These are phyloP conservation scores for Cordia subcordata DNA, from an alignment of 257 asterid species.

Conservation along the genomic window DNA sequence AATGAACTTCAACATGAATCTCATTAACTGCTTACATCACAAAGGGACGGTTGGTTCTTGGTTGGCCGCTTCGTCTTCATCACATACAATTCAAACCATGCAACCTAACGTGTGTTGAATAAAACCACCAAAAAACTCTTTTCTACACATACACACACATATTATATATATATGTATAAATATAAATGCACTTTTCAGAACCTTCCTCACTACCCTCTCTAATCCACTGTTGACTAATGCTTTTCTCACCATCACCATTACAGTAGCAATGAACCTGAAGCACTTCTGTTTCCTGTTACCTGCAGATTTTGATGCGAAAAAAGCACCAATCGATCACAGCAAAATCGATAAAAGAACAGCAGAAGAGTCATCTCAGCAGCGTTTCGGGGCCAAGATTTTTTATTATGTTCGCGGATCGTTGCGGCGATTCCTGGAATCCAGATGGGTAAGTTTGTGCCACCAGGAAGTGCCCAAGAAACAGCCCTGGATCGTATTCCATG, in stretches of 20 bases:
- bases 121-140: conserved; percentile 8
- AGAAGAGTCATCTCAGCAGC: conserved; percentile 14
- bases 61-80: conserved; percentile 43
- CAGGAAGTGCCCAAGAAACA: conserved; percentile 16
- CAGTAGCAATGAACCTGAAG: conserved; percentile 52
- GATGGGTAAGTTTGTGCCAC: conserved; percentile 33
- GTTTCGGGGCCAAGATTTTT: conserved; percentile 25
- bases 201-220: no score
- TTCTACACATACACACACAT: no score
- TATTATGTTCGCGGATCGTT: conserved; percentile 30
- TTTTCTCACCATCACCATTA: not conserved
- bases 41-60: conserved; percentile 33
- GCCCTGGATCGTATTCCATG: conserved; percentile 42
- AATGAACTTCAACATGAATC: no score
- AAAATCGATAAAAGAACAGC: not conserved
- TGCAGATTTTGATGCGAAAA: conserved; percentile 25
- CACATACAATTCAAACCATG: conserved; percentile 38
- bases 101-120: conserved; percentile 52
- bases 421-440: conserved; percentile 32
- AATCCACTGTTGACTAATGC: no score
- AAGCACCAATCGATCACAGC: conserved; percentile 11
- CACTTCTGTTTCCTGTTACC: conserved; percentile 64
- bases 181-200: no score
- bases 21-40: not conserved
- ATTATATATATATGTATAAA: no score